These are phyloP conservation scores for Suillus cothurnatus DNA, from an alignment of 768 basidiomycete species.

Conservation along the genomic window DNA sequence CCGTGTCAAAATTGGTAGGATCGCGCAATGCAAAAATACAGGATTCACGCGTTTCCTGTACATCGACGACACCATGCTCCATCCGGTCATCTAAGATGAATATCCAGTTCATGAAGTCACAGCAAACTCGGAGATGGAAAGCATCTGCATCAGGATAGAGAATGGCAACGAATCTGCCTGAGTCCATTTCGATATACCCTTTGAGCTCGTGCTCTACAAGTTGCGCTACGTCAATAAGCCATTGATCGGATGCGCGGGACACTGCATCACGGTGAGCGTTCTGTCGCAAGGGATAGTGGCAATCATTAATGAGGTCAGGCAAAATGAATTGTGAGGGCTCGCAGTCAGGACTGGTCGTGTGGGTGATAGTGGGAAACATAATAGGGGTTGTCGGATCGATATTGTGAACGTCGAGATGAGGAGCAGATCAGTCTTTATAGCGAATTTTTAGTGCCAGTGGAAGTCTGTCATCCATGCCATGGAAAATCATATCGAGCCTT, in stretches of 20 bases:
- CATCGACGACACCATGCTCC: constrained; percentile 33
- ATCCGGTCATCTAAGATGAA: constrained; percentile 46
- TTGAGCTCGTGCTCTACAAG: constrained; percentile 34
- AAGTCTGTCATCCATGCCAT: no score
- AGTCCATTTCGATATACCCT: constrained; percentile 58
- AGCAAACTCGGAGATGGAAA: constrained; percentile 62
- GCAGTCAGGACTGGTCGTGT: no score
- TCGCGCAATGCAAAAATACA: constrained; percentile 33
- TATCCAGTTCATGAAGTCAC: constrained; percentile 61
- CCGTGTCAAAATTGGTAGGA: constrained; percentile 28
- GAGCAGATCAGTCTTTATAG: no score
- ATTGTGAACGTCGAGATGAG: no score
- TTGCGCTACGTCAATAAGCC: constrained; percentile 32
- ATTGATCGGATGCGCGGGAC: constrained; percentile 38
- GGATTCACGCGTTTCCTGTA: constrained; percentile 28
- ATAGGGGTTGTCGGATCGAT: no score
- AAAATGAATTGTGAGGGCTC: constrained; percentile 37
- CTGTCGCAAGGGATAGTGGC: constrained; percentile 37
- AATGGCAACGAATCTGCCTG: constrained; percentile 52
- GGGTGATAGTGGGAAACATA: no score
- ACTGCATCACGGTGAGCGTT: constrained; percentile 35
- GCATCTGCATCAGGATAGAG: constrained; percentile 38
- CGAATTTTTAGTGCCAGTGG: no score
- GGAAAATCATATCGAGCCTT: no score
- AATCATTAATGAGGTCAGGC: constrained; percentile 43